A percentile compares a stretch with the other conserved stretches of the same genome.
These are phyloP conservation scores for Blastobotrys apis DNA, from an alignment of 1,139 yeast genomes.

Conservation along the genomic window DNA sequence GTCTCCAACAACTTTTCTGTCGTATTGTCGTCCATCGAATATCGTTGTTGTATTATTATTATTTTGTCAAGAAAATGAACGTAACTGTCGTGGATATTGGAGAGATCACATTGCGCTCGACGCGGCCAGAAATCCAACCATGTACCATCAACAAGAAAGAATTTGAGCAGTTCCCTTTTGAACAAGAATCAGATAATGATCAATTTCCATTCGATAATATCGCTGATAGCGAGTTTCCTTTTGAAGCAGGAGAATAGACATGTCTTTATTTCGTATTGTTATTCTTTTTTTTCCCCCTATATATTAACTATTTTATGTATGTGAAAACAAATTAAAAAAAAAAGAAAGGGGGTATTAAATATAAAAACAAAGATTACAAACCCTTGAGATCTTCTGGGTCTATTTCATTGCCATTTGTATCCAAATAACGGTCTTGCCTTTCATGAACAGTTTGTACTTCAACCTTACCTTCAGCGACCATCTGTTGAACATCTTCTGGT, in stretches of 20 bases:
- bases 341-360: too few relatives aligned
- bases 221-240: not conserved
- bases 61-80: too few relatives aligned
- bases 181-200: not conserved
- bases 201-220: not conserved
- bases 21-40: slow-evolving; percentile 15
- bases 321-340: too few relatives aligned
- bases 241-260: too few relatives aligned
- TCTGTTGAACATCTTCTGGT: slow-evolving; percentile 28
- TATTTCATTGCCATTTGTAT: slow-evolving; percentile 17
- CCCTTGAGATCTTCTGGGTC: slow-evolving; percentile 8
- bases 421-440: slow-evolving; percentile 11
- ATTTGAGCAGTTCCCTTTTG: not conserved
- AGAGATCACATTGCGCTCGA: too few relatives aligned
- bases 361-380: not conserved
- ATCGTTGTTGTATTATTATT: too few relatives aligned
- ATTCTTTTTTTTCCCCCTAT: not conserved
- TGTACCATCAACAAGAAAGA: too few relatives aligned
- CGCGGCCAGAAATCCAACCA: too few relatives aligned
- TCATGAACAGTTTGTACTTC: slow-evolving; percentile 22
- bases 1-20: slow-evolving; percentile 18
- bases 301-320: too few relatives aligned
- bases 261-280: too few relatives aligned
- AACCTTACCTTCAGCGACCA: slow-evolving; percentile 25
- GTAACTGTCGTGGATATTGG: too few relatives aligned